Evolutionary conservation across 2,329 filamentous ascomycete genomes (phyloP).

Genomic region (Cladosporium cucumerinum): DNA sequence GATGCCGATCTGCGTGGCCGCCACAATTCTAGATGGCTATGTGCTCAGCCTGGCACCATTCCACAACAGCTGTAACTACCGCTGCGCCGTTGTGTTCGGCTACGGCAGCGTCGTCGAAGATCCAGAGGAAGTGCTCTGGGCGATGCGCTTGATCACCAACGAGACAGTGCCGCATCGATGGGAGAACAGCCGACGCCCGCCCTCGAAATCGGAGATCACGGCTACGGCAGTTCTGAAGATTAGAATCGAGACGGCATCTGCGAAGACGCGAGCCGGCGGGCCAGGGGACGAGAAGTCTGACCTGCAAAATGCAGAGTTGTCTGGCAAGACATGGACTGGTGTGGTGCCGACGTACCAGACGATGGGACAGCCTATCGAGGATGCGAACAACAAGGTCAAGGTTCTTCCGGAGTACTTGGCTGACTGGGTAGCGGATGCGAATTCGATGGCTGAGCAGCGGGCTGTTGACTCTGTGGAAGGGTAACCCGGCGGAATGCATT

Average conservation of each 20-base stretch:
- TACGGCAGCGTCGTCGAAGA: slow-evolving; percentile 66
- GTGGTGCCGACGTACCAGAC: slow-evolving; percentile 63
- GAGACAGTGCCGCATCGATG: slow-evolving; percentile 67
- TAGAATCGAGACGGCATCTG: slow-evolving; percentile 66
- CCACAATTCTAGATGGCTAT: slow-evolving; percentile 73
- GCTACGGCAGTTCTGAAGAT: slow-evolving; percentile 71
- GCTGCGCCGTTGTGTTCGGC: slow-evolving; percentile 74
- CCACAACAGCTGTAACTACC: slow-evolving; percentile 83
- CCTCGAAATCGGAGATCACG: slow-evolving; percentile 69
- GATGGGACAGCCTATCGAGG: slow-evolving; percentile 61
- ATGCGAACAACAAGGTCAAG: slow-evolving; percentile 55
- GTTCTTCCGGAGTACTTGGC: slow-evolving; percentile 61
- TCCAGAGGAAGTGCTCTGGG: slow-evolving; percentile 73
- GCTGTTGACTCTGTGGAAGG: slow-evolving; percentile 34
- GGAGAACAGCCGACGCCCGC: slow-evolving; percentile 65
- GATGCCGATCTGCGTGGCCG: slow-evolving; percentile 68
- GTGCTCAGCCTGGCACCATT: slow-evolving; percentile 77
- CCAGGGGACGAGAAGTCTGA: slow-evolving; percentile 62
- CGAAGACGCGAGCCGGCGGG: slow-evolving; percentile 66
- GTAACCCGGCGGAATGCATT: neutral
- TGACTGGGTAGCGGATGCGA: slow-evolving; percentile 50
- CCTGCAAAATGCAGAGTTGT: slow-evolving; percentile 47
- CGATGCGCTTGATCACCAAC: slow-evolving; percentile 76
- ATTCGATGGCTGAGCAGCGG: slow-evolving; percentile 37
- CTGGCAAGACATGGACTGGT: slow-evolving; percentile 55